These are phyloP conservation scores for Penicillium paxilli DNA, from an alignment of 495 filamentous ascomycete genomes.

Conservation along the genomic window DNA sequence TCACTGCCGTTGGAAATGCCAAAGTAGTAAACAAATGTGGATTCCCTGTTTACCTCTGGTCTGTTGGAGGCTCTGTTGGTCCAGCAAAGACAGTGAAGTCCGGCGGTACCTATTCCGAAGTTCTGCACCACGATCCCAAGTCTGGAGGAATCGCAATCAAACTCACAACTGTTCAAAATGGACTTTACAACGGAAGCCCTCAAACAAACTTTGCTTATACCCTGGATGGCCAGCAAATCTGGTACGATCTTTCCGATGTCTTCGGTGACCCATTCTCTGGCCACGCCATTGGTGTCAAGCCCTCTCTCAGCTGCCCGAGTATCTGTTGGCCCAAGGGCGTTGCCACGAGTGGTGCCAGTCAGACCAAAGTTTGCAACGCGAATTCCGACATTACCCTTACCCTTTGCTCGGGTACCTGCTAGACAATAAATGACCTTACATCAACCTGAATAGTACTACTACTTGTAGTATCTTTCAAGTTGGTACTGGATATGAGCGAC, in stretches of 20 bases:
- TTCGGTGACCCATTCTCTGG: constrained; percentile 58
- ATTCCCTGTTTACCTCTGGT: constrained; percentile 53
- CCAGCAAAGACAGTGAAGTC: constrained; percentile 38
- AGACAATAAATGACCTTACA: neutral
- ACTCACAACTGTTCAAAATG: constrained; percentile 49
- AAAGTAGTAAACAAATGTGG: constrained; percentile 53
- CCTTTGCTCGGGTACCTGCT: constrained; percentile 33
- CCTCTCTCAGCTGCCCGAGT: constrained; percentile 40
- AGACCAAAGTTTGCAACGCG: constrained; percentile 47
- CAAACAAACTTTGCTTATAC: constrained; percentile 57
- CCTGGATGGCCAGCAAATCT: constrained; percentile 48
- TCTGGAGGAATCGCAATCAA: constrained; percentile 58
- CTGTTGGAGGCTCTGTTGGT: constrained; percentile 49
- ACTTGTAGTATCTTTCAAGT: too few relatives aligned
- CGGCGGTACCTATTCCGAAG: constrained; percentile 40
- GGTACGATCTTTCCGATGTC: constrained; percentile 58
- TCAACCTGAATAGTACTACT: too few relatives aligned
- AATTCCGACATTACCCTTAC: constrained; percentile 32
- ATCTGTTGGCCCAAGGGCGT: constrained; percentile 54
- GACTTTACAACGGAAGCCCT: constrained; percentile 53
- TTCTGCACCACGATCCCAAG: constrained; percentile 43
- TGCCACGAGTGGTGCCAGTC: constrained; percentile 47
- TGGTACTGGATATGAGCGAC: too few relatives aligned
- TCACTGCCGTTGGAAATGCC: constrained; percentile 50
- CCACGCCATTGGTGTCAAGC: constrained; percentile 37